Base-by-base conservation (phyloP, 306 rosid genomes). In the Trifolium fragiferum region DNA sequence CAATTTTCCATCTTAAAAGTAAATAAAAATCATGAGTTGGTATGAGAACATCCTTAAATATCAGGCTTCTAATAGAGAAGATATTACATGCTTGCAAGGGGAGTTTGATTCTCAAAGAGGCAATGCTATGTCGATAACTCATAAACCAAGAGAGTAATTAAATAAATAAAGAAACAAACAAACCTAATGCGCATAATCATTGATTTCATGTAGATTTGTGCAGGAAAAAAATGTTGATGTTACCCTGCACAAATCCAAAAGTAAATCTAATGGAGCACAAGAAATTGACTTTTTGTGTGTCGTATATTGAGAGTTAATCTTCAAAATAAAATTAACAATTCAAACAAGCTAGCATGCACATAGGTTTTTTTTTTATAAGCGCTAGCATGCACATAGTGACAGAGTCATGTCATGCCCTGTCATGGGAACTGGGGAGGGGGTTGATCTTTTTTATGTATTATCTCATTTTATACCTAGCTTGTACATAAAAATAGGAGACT, bases 11-110 rank as follows among this genome's bases (percentile, higher is more conserved):
- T 51, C 41, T 32, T 73, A 10, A 35, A 25, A 72, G 43, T 61
- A 65, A 68, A 25, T 37, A 47, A 76, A 66, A 79, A 77, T 41
- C 66, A 68, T 33, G 63, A 68, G 60, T 58, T 57, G 58, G 27
- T 68, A 44, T 62, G 12, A 40, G 35, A 73, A 72, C 49, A 72
- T 33, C 69, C 25, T 50, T 63, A 12, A 65, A 77, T 35, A 30
- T 32, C 68, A 2, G 47, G 50, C 43, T 67, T 54, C 44, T 62
- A 55, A 6, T 51, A 41, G 64, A 77, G 60, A 66, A 25, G 33
- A 23, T 55, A 59, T 21, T 70, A 61, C 69, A 53, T 27, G 49
- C 38, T 32, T 59, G 40, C 40, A 23, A 78, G 35, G 71, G 55
- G 47, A n/a, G n/a, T n/a, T 37, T 59, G 35, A 74, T 53, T 68